Evolutionary conservation across 2,329 filamentous ascomycete genomes (phyloP), one percentile per base, ranked within the genome.

Genomic region (Camptophora hylomeconis): DNA sequence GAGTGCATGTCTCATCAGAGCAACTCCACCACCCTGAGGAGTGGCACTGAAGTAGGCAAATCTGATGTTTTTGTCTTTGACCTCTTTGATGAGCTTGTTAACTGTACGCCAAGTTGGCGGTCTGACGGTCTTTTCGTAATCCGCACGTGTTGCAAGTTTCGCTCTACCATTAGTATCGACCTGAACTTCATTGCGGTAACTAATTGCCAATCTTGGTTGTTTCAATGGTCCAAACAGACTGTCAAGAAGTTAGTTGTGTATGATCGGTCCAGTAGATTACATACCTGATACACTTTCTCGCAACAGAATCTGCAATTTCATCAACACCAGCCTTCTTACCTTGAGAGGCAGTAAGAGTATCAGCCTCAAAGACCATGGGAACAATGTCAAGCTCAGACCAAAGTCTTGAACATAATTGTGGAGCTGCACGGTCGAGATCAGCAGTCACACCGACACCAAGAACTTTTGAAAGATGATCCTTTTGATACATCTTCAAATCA

Each of bases 261-360:
- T 23, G 24, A 32, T 13, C 12, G 17, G 12, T 5, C 7, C 19
- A 24, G 28, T 11, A 24, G 17, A 16, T 17, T 12, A 56, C 67
- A 53, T 54, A 79, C 75, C 75, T 69, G 37, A 84, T 66, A 49
- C 77, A 82, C 58, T 84, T 86, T 37, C 81, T 66, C 2, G 75
- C 76, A 69, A 86, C 79, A 1, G 76, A 80, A 48, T 87, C 81
- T 2, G 81, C 80, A 50, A 84, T 75, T 49, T 89, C 81, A 44
- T 86, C 81, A 4, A 84, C 65, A n/a, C 64, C 57, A 47, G 27
- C 14, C 65, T 58, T 62, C 67, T 69, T 37, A 65, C 60, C 22
- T 28, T 36, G 34, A 26, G 9, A 10, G 13, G 20, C 26, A 3
- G 22, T 33, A 31, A 36, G 21, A 1, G 33, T 36, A 22, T 50